Evolutionary conservation across 306 rosid genomes (phyloP).

Genomic region (Vachellia collinsii): DNA sequence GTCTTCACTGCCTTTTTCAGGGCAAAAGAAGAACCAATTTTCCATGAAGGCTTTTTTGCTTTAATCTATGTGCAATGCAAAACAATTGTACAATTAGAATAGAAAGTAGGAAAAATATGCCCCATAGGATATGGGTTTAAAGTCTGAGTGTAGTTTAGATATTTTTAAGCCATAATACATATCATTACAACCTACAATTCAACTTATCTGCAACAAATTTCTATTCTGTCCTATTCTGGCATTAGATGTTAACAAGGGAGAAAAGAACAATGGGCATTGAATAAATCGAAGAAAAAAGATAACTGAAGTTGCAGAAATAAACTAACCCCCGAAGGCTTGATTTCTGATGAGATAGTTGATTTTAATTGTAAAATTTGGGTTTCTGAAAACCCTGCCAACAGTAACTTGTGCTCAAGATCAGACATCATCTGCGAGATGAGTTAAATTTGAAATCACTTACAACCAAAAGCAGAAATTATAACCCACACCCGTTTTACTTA

Average conservation of each 20-base stretch:
- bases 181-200: not conserved
- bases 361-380: slow-evolving; percentile 55
- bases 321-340: slow-evolving; percentile 54
- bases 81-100: slow-evolving; percentile 28
- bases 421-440: slow-evolving; percentile 53
- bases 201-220: slow-evolving; percentile 14
- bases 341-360: slow-evolving; percentile 39
- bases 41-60: slow-evolving; percentile 82
- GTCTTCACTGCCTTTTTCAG: slow-evolving; percentile 58
- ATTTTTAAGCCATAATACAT: not conserved
- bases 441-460: slow-evolving; percentile 26
- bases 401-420: slow-evolving; percentile 62
- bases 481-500: not conserved
- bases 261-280: not conserved
- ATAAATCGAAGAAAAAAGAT: not conserved
- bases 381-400: slow-evolving; percentile 80
- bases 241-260: not conserved
- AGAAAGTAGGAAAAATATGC: slow-evolving; percentile 17
- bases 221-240: not conserved
- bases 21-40: slow-evolving; percentile 79
- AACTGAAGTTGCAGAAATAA: slow-evolving; percentile 24
- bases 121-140: not conserved
- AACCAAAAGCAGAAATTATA: not conserved
- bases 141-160: not conserved
- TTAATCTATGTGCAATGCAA: slow-evolving; percentile 51